Base-by-base conservation (phyloP, 495 filamentous ascomycete genomes). In the Daldinia decipiens region DNA sequence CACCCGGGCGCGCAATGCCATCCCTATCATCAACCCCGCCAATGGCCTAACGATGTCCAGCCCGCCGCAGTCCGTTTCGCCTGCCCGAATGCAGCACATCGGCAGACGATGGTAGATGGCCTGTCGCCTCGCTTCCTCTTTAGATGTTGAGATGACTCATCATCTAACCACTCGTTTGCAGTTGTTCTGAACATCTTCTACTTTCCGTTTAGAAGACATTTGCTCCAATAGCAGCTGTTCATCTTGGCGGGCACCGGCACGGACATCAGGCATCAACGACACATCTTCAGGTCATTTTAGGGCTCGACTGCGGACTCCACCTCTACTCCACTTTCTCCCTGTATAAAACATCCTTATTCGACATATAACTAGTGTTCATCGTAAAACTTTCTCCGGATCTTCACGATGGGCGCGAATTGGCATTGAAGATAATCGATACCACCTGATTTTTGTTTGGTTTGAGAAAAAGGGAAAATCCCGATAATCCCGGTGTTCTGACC, bases 21-120 rank as follows among this genome's bases (percentile, higher is more conserved):
- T 99, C 72, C 96, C 95, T 17, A 99, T 99, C 78, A 91, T 99
- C 82, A 97, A 99, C 86, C 95, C 95, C 36, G 91, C 85, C 67
- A 98, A 96, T 34, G 93, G 95, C 68, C 88, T 95, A 81, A 88
- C 87, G 70, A 86, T 97, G 81, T 87, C 94, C 36, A 97, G 94
- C 83, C 96, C 95, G 71, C 95, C 95, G 3, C 91, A 88, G 55
- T 97, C 93, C 64, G 91, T 97, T 74, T 95, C 93, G 56, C 93
- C 94, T 60, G 89, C 84, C 77, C 87, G 93, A 83, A 91, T 95
- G 90, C 92, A 94, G 84, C 89, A 82, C 57, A 76, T 82, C 62
- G 75, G 76, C 68, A 79, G 82, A 64, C 82, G 85, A 47, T 87
- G 85, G 85, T 87, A 86, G 76, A 75, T 59, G 70, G 39, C 56